phyloP scores from a whole-genome alignment of 257 asterid species.

The Osmanthus fragrans region DNA sequence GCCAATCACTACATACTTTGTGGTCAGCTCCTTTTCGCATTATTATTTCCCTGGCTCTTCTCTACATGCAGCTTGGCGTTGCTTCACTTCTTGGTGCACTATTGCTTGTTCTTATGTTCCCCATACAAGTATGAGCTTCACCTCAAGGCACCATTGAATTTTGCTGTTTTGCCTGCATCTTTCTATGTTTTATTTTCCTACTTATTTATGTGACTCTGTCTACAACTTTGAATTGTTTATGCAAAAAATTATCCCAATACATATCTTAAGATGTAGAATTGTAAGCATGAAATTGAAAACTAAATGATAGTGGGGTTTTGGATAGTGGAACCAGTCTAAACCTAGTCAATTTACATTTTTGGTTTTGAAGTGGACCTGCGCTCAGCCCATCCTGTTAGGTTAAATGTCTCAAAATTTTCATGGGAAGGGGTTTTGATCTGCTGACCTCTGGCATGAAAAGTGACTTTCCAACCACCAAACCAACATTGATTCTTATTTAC shows the following conservation, averaged over 20 bases:
- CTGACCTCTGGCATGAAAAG: neutral
- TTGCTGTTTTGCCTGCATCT: slow-evolving; percentile 8
- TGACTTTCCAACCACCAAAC: neutral
- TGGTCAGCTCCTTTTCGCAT: slow-evolving; percentile 99
- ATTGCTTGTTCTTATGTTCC: slow-evolving; percentile 80
- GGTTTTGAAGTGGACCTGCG: too few relatives aligned
- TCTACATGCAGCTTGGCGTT: slow-evolving; percentile 80
- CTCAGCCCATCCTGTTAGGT: neutral
- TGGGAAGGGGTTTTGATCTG: neutral
- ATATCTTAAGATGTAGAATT: neutral
- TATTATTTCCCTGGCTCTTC: slow-evolving; percentile 75
- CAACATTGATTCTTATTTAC: neutral
- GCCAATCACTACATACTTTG: slow-evolving; percentile 85
- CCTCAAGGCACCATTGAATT: slow-evolving; percentile 7
- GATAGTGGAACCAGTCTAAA: neutral
- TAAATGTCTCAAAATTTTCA: too few relatives aligned
- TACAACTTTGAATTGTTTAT: too few relatives aligned
- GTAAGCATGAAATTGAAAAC: neutral
- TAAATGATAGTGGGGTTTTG: neutral
- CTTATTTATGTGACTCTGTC: too few relatives aligned
- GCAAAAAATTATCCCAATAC: too few relatives aligned
- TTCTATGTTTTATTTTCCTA: slow-evolving; percentile 4
- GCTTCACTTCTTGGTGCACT: slow-evolving; percentile 90
- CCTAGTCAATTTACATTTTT: neutral
- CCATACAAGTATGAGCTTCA: slow-evolving; percentile 62